Base-by-base conservation (phyloP, 2,329 filamentous ascomycete genomes). In the Pseudocercospora pini-densiflorae region DNA sequence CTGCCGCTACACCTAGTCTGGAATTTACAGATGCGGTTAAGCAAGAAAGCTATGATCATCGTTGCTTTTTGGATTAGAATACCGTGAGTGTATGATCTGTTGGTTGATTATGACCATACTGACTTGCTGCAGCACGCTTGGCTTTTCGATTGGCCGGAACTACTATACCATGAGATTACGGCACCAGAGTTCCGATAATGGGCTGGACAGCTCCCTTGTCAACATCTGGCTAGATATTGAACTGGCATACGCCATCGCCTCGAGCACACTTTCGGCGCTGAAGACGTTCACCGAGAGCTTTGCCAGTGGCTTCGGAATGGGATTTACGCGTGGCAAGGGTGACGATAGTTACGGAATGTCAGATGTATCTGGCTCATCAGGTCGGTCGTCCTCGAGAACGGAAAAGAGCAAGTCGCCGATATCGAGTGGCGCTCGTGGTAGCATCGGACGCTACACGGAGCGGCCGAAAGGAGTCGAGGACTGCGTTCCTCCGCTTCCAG, bases 271-370 rank as follows among this genome's bases (percentile, higher is more conserved):
- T 14, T 79, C 80, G 3, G 81, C 80, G 24, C 73, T 81, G 31
- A 81, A 80, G 64, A 76, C 78, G 5, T 81, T 81, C 63, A 78
- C 81, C 14, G 75, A 79, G 29, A 76, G 74, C 57, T 81, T 81
- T 73, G 79, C 78, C 65, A 80, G 78, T 16, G 77, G 79, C n/a
- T 81, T 79, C 36, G 76, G 75, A 6, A 69, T 77, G 14, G 76
- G 72, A 0, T 74, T 76, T 61, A 71, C 73, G 3, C 69, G 75
- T 19, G 71, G 72, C 23, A 74, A 72, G 61, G 70, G 67, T 29
- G 74, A 76, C 3, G 69, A 72, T 57, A 70, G 68, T 54, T 76
- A 77, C 45, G 73, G 71, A 7, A 47, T 76, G 36, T 74, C 74
- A 3, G 61, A 71, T 57, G 68, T 69, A 21, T 72, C 69, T n/a